phyloP scores from a whole-genome alignment of 495 filamentous ascomycete species.

The Chaetomium fimeti region DNA sequence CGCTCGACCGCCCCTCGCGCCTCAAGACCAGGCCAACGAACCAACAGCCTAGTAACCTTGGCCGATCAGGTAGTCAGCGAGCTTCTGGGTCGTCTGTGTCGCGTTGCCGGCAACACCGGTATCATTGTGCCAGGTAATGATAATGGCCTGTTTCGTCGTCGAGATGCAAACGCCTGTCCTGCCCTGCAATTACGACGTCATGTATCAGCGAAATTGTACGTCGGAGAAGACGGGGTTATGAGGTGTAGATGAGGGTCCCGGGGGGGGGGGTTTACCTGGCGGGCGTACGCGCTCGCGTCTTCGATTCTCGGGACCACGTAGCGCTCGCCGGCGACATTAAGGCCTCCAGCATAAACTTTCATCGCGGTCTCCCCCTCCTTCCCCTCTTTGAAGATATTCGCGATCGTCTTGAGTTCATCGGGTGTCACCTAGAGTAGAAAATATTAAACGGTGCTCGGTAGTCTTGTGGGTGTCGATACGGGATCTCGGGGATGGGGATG shows the following conservation, averaged over 20 bases:
- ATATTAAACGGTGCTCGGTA: not conserved
- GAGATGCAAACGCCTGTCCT: conserved; percentile 75
- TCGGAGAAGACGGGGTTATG: not conserved
- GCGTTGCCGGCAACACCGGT: conserved; percentile 62
- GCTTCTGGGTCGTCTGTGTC: conserved; percentile 61
- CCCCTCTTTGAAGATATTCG: conserved; percentile 40
- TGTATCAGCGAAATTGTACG: conserved; percentile 4
- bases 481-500: not conserved
- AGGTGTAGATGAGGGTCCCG: not conserved
- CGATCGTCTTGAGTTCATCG: conserved; percentile 58
- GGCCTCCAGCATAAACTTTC: conserved; percentile 54
- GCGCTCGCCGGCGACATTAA: conserved; percentile 67
- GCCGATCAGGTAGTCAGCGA: conserved; percentile 72
- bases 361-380: conserved; percentile 47
- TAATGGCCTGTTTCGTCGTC: conserved; percentile 80
- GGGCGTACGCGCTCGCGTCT: conserved; percentile 76
- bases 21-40: not conserved
- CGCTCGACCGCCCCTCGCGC: not conserved
- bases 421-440: conserved; percentile 49
- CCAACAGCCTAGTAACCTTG: conserved; percentile 59
- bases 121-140: conserved; percentile 83
- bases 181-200: conserved; percentile 52
- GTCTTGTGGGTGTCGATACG: not conserved
- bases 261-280: conserved; percentile 61
- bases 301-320: conserved; percentile 73